Base-by-base conservation (phyloP, 2,329 filamentous ascomycete species). In the Ceratocystis diversiconidia region DNA sequence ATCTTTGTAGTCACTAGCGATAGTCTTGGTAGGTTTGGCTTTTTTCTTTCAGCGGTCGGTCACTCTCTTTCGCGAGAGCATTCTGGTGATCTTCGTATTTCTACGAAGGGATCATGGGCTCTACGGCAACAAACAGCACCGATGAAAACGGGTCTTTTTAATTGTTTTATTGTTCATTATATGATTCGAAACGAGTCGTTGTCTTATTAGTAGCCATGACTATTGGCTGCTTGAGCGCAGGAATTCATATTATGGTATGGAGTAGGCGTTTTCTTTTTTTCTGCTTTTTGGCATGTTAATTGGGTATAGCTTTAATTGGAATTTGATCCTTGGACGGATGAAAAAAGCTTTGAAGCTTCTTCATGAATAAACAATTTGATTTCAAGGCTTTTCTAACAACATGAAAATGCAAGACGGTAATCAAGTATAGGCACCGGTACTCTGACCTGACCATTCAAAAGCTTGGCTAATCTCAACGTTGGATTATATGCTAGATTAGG, bases 231-330 rank as follows among this genome's bases (percentile, higher is more conserved):
- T 8, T 17, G 4, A n/a, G n/a, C 28, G 17, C 28, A 32, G 28
- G 6, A 59, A 17, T 59, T 32, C 44, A 48, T 48, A 22, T 48
- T 48, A 2, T 52, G 19, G 61, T 36, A 32, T 36, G 46, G 46
- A 50, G 41, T 36, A 36, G 61, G 55, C 44, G 43, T 66, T 55
- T 55, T 52, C 12, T 61, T 48, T 32, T 62, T 28, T 65, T 59
- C 5, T 41, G 17, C 48, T 43, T 25, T 25, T 22, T 7, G 17
- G 36, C n/a, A 63, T 50, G n/a, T 48, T 50, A 30, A 30, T 55
- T 25, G n/a, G 22, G 46, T 55, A 52, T 46, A 62, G 43, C 10
- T 32, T 62, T 61, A 41, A 41, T 50, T 30, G 25, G 55, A 61
- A 61, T 50, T 61, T 28, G 15, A 25, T 46, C 36, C 15, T 61